Base-by-base conservation (phyloP, 352 stramenopile species). In the Sclerospora graminicola region DNA sequence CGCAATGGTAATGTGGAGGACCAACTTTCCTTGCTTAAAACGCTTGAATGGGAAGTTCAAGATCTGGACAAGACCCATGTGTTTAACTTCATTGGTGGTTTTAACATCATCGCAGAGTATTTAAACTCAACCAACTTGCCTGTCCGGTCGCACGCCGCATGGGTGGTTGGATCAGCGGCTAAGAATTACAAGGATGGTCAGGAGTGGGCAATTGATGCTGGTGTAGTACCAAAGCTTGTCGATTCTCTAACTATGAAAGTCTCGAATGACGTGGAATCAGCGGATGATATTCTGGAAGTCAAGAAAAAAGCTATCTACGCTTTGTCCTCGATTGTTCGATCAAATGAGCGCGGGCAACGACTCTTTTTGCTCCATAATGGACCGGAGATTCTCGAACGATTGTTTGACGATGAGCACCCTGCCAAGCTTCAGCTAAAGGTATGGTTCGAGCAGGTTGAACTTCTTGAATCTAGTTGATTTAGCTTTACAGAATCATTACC, bases 181-280 rank as follows among this genome's bases (percentile, higher is more conserved):
- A 92, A 92, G 56, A 87, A 89, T 57, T 92, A 86, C 57, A 67
- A 77, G 27, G 77, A 92, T 31, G 80, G 71, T 0, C 78, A 92
- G 45, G 63, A 81, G 30, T 92, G 77, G 80, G 73, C 74, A 18
- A 85, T 89, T 33, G 71, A 84, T 42, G 67, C 74, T 2, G 80
- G 80, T 13, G 67, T 66, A 13, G 46, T 92, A n/a, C 80, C 80
- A 0, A 80, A 78, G 32, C 50, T 89, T 20, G 34, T 92, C 8
- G 48, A 73, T 5, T 77, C 76, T 9, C 49, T 92, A 14, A 45
- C 43, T 2, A 36, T 89, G n/a, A 41, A 68, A 14, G 29, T 69
- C 4, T 36, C 31, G 0, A 61, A 28, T n/a, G 34, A 2, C 9
- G 23, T 51, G 11, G 32, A 50, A 41, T 24, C 45, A 19, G 58